Evolutionary conservation across 179 eudicot genomes (phyloP).

Genomic region (Nepenthes alata): DNA sequence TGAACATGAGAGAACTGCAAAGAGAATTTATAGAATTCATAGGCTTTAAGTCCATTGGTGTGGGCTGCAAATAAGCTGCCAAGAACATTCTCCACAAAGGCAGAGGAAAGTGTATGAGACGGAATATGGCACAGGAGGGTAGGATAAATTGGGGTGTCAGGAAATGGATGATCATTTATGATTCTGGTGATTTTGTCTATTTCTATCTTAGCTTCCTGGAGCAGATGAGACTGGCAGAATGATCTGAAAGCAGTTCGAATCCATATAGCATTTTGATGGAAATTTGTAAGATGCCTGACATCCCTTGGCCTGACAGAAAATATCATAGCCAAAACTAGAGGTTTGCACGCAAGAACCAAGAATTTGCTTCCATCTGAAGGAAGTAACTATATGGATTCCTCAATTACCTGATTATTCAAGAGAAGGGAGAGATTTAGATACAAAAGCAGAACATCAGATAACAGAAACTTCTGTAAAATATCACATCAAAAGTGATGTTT

Average conservation of each 20-base stretch:
- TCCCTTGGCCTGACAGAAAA: slow-evolving; percentile 11
- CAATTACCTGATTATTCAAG: too few relatives aligned
- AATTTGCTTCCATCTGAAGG: too few relatives aligned
- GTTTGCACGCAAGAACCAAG: too few relatives aligned
- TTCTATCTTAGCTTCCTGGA: slow-evolving; percentile 18
- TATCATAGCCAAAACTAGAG: slow-evolving; percentile 13
- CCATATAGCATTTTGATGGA: slow-evolving; percentile 9
- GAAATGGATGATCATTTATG: slow-evolving; percentile 71
- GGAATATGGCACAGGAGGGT: slow-evolving; percentile 32
- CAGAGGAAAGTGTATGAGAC: slow-evolving; percentile 29
- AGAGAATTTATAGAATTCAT: slow-evolving; percentile 58
- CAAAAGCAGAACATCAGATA: too few relatives aligned
- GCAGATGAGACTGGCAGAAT: slow-evolving; percentile 9
- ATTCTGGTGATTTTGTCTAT: slow-evolving; percentile 44
- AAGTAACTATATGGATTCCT: too few relatives aligned
- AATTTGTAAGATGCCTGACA: slow-evolving; percentile 17
- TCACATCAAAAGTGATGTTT: too few relatives aligned
- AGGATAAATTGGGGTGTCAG: slow-evolving; percentile 46
- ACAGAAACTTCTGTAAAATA: too few relatives aligned
- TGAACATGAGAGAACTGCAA: slow-evolving; percentile 23
- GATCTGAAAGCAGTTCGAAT: slow-evolving; percentile 18
- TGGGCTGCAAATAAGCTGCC: slow-evolving; percentile 65
- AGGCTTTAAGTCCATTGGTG: slow-evolving; percentile 82
- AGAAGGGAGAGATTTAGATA: too few relatives aligned
- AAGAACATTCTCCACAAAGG: slow-evolving; percentile 57